Percentiles rank a stretch among this genome's conserved stretches.
phyloP scores from a whole-genome alignment of 1,139 yeast species.

The Protomyces lactucae-debilis region DNA sequence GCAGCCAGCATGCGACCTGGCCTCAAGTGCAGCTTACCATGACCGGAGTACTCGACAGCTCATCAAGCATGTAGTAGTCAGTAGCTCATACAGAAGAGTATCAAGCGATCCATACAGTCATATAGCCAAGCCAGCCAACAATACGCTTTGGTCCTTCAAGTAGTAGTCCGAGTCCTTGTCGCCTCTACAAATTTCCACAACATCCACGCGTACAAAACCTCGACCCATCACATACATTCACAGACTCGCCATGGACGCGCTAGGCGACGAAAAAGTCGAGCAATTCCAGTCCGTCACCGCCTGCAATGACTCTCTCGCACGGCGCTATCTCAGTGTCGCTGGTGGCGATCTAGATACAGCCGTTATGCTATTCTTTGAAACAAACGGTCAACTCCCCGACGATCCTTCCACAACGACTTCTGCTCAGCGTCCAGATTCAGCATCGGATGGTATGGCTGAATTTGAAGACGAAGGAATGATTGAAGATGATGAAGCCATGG shows the following conservation, averaged over 20 bases:
- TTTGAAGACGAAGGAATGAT: constrained; percentile 32
- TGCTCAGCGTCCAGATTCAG: neutral
- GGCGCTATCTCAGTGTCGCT: constrained; percentile 72
- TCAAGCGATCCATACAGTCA: too few species aligned
- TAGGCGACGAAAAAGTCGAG: constrained; percentile 50
- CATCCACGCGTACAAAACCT: too few species aligned
- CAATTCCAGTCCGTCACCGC: constrained; percentile 84
- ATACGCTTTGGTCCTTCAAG: too few species aligned
- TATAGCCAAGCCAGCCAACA: too few species aligned
- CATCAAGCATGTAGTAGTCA: too few species aligned
- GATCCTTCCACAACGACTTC: constrained; percentile 30
- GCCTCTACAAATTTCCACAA: too few species aligned
- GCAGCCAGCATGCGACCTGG: too few species aligned
- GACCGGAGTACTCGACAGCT: too few species aligned
- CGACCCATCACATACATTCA: too few species aligned
- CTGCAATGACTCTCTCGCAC: constrained; percentile 64
- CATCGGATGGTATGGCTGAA: neutral
- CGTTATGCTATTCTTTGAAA: constrained; percentile 75
- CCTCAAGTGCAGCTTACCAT: too few species aligned
- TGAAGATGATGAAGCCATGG: constrained; percentile 55
- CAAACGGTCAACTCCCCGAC: constrained; percentile 48
- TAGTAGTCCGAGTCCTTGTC: too few species aligned
- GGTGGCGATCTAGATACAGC: constrained; percentile 80
- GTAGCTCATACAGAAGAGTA: too few species aligned
- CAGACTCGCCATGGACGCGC: neutral